Evolutionary conservation across 352 stramenopile species (phyloP), one percentile per base, ranked within the genome.

Genomic region (Phytophthora cryptogea): DNA sequence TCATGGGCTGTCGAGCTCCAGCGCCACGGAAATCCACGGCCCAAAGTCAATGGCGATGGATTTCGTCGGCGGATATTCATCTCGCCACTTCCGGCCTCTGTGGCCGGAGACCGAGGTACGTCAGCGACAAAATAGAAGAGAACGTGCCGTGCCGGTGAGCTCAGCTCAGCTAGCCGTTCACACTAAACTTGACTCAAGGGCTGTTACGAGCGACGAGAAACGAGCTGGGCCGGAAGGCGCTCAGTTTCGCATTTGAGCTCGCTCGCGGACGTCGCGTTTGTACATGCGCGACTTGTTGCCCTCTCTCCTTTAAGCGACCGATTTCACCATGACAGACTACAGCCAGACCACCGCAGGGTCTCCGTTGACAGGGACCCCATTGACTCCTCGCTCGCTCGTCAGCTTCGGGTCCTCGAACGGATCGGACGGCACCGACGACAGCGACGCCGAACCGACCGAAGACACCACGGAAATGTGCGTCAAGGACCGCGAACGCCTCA

Each of bases 401-500:
- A 64, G 51, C 44, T 65, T 68, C 40, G 50, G 55, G 14, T 67
- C 56, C 11, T 59, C 51, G 20, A 57, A 61, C 44, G 55, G 44
- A 16, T 62, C 63, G 14, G 63, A 80, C 7, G 51, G 43, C n/a
- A 52, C 23, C 11, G 44, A 66, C 26, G 30, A 61, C 32, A 62
- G 37, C n/a, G 57, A 70, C 16, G n/a, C n/a, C n/a, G n/a, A n/a
- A n/a, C n/a, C n/a, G n/a, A 44, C 23, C 28, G 56, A 70, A 31
- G 52, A 59, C 14, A 30, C 6, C 11, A 16, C 33, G 2, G 40
- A 60, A 39, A 70, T 90, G 69, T 78, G 57, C 47, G 54, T 76
- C 43, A 83, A 77, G 47, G 82, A 92, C 41, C 76, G 78, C 36
- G 82, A 90, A 53, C 78, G 74, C n/a, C 75, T 90, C 61, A 88